Evolutionary conservation across 106 monocot species (phyloP), one percentile per base, ranked within the genome.

Genomic region (Gastrodia elata): DNA sequence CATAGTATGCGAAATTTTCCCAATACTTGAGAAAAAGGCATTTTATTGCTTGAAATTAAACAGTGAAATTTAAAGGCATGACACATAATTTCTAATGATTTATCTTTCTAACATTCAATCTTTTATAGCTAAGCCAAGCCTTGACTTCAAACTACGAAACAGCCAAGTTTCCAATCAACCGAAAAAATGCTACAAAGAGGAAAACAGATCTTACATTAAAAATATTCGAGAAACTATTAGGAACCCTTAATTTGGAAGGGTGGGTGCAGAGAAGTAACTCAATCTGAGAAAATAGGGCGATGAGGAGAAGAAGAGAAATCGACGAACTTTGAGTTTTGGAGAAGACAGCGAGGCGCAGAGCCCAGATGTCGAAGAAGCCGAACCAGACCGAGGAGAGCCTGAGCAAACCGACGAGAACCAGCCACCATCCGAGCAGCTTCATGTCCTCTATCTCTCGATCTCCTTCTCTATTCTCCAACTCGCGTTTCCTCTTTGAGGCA

Each of bases 351-450:
- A 87, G 75, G 37, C 88, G 86, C 46, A 98, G 81, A 22, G 93
- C 97, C 97, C 97, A 98, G 75, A 93, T 93, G 82, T 93, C 82
- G 78, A 98, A 98, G 88, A 98, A 98, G 43, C 97, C 97, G 74
- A 98, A 93, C 97, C 97, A 98, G 39, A 98, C 97, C 37, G 93
- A 86, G 74, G 88, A 83, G 38, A 98, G 88, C 14, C 93, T 86
- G 46, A 93, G 93, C 8, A 77, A 82, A 1, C 88, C 97, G 26
- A 98, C 90, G 58, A 91, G 78, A 86, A 97, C 84, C 86, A 97
- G 67, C 96, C 96, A 97, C 86, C 88, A 88, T 2, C 93, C 90
- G 49, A 98, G 68, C 34, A 84, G 48, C 80, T 64, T 87, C 84
- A 89, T 89, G 39, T 43, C 48, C 55, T 33, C n/a, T 32, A 41